Evolutionary conservation across 1,139 yeast species (phyloP), one percentile per base, ranked within the genome.

Genomic region (Taphrina confusa): DNA sequence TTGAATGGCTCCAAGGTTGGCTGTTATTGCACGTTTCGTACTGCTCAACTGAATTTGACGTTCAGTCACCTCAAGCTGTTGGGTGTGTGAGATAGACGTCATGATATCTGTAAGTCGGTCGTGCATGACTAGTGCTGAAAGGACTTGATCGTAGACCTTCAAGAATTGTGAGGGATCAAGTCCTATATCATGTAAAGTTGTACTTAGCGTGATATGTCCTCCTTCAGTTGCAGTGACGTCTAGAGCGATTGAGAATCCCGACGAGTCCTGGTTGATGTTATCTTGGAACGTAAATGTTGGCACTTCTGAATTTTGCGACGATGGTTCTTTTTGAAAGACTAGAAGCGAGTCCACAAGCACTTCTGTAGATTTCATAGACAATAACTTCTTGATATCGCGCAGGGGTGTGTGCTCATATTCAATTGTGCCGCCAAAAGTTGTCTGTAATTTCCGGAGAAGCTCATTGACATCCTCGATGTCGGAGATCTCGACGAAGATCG

Each of bases 371-470:
- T 60, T 51, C 3, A 61, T 39, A 4, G 56, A 45, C n/a, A 64
- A 33, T 62, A 62, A 62, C 46, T 65, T 66, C 39, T 60, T 62
- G 18, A 67, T 60, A 5, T 47, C 30, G 11, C 68, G 51, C 6
- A 65, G 56, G 2, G 68, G 66, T 6, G 65, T 63, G 31, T 62
- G 64, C 25, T 63, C 66, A 51, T 39, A 62, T 5, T 57, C 58
- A 9, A 58, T 5, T 5, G 63, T 23, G 3, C 33, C 12, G 3
- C 63, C 51, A 11, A 57, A 61, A 12, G 49, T 42, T 6, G 22
- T n/a, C 31, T 65, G 68, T 12, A 63, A 30, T 1, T 28, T 9
- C 2, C 9, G 18, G 11, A 52, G 50, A 9, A 65, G 27, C n/a
- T 45, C 62, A 22, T 36, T 14, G 22, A 46, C 31, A 1, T 58